These are phyloP conservation scores for Thraustochytrium striatum DNA, from an alignment of 352 stramenopile species.

Conservation along the genomic window DNA sequence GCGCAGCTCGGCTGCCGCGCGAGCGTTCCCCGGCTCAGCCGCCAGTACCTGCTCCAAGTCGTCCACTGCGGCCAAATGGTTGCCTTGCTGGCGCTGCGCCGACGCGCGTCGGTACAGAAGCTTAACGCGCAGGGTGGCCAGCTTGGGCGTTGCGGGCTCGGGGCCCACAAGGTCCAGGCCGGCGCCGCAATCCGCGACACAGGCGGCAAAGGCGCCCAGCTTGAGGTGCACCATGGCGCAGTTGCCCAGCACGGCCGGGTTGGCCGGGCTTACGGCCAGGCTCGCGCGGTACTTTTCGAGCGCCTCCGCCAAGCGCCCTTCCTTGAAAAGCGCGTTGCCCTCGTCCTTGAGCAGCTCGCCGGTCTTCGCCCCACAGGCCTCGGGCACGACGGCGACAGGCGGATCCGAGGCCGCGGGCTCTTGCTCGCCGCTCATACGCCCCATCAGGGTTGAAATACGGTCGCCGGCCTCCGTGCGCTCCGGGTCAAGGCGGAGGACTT, in stretches of 20 bases:
- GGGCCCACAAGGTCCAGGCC: not conserved
- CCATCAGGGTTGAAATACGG: constrained; percentile 33
- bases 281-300: constrained; percentile 1
- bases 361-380: not conserved
- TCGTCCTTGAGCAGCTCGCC: constrained; percentile 11
- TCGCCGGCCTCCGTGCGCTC: constrained; percentile 37
- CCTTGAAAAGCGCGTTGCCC: constrained; percentile 30
- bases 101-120: constrained; percentile 9
- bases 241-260: constrained; percentile 20
- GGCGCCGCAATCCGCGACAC: not conserved
- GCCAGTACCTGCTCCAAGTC: constrained; percentile 7
- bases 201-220: not conserved
- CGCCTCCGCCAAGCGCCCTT: not conserved
- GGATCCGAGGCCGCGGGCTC: not conserved
- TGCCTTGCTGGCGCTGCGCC: not conserved
- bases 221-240: constrained; percentile 25
- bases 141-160: not conserved
- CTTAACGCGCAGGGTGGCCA: not conserved
- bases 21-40: not conserved
- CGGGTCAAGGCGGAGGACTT: constrained; percentile 26
- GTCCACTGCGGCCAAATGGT: not conserved
- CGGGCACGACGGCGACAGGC: not conserved
- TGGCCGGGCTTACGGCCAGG: not conserved
- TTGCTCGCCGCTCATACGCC: not conserved
- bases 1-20: constrained; percentile 5